Base-by-base conservation (phyloP, 192 early-diverging fungal genomes). In the Glomus cerebriforme region DNA sequence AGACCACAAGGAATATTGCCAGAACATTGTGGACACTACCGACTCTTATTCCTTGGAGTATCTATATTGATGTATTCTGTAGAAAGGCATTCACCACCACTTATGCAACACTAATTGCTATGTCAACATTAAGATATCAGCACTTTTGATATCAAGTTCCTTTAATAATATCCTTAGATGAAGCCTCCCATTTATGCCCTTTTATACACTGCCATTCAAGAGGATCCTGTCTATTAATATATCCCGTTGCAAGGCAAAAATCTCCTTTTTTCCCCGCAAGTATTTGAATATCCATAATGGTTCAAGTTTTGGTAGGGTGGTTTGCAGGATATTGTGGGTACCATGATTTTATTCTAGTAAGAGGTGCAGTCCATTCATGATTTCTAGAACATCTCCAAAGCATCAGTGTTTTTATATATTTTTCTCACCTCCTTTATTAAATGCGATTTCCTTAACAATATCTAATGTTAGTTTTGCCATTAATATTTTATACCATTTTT, bases 151-250 rank as follows among this genome's bases (percentile, higher is more conserved):
- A 73, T n/a, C 71, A 73, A 73, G 71, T 73, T 73, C 49, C 71
- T n/a, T 73, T 47, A 73, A 73, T 37, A 54, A 73, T 73, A 73
- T 54, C 45, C 10, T 73, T 64, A 19, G 22, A 5, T 29, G 71
- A 73, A 73, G n/a, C 39, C 71, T 49, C 47, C 71, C 35, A 73
- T 2, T 73, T 73, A 73, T 73, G 62, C 7, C 62, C 71, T 73
- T 73, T 39, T 73, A 47, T 73, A 73, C 39, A 73, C 71, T 73
- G 71, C 35, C 71, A 73, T 73, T 73, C 71, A 39, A 73, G 71
- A 73, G 39, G 71, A 73, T 73, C 39, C 71, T 2, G 71, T 73
- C 71, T 73, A 73, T 73, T 73, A 73, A 73, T 54, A 73, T 73
- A 73, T 17, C 47, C 45, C 45, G n/a, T 73, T 73, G 71, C 22